Conservation (phyloP, 805 yeast genomes). For the Saccharomycopsis selenospora region DNA sequence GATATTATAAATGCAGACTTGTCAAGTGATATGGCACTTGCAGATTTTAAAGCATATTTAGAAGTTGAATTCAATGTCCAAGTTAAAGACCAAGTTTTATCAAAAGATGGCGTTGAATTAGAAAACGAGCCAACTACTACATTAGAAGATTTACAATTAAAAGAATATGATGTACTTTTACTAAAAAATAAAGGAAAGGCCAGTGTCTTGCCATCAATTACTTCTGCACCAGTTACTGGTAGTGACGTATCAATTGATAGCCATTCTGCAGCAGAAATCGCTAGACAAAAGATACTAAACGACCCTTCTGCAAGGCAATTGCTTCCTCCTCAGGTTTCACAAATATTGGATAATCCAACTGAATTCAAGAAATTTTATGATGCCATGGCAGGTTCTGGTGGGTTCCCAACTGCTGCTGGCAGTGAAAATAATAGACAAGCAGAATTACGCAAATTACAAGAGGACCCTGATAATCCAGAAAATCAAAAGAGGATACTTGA, state of each 20-base stretch:
- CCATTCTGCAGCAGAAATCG: slow-evolving; percentile 29
- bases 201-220: background rate
- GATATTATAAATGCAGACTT: slow-evolving; percentile 52
- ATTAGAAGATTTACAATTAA: slow-evolving; percentile 41
- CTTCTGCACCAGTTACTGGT: background rate
- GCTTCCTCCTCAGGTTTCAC: slow-evolving; percentile 22
- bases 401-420: slow-evolving; percentile 29
- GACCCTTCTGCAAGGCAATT: slow-evolving; percentile 36
- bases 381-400: slow-evolving; percentile 3
- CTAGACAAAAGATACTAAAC: slow-evolving; percentile 41
- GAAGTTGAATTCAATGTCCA: slow-evolving; percentile 60
- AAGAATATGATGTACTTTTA: slow-evolving; percentile 54
- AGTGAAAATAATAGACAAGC: too few relatives aligned
- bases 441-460: slow-evolving; percentile 48
- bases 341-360: background rate
- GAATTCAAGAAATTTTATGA: slow-evolving; percentile 5
- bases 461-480: slow-evolving; percentile 65
- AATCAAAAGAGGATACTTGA: slow-evolving; percentile 61
- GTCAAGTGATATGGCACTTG: slow-evolving; percentile 52
- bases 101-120: slow-evolving; percentile 40
- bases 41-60: slow-evolving; percentile 65
- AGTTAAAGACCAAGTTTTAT: slow-evolving; percentile 40
- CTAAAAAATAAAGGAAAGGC: background rate
- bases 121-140: slow-evolving; percentile 27
- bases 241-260: background rate